Evolutionary conservation across 768 basidiomycete genomes (phyloP), one percentile per base, ranked within the genome.

Genomic region (Podaxis carcinomalis): DNA sequence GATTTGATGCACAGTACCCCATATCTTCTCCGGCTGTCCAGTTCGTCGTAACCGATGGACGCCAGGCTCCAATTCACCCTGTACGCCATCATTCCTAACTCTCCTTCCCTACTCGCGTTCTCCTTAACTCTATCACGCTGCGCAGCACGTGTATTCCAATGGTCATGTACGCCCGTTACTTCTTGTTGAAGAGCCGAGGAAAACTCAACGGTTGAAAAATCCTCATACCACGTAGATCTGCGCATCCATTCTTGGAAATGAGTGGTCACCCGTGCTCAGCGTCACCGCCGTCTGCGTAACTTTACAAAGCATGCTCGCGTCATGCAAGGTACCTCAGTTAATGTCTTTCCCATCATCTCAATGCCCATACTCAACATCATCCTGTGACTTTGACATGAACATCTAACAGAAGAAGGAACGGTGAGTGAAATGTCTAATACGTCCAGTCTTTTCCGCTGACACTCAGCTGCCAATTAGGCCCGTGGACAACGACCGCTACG

Each of bases 221-320:
- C 32, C 32, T 2, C 4, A 11, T 35, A n/a, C 23, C 14, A 19
- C 14, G 23, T 61, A 94, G 89, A 94, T 95, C 66, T 95, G 93
- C 68, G 92, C 90, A 7, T 93, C 90, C 13, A 93, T 95, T 59
- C 83, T 95, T 6, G 93, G 92, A 27, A 89, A 83, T 66, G 93
- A 93, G 65, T 94, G 92, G 92, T 92, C 90, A 9, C 93, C 92
- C 0, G 91, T 93, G n/a, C 74, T 93, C 64, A 92, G 88, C 63
- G 91, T 92, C 21, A 79, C 87, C 27, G 83, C 90, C 2, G 85
- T 94, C 46, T 93, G 91, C 67, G 83, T 93, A 16, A 94, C 93
- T 3, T 74, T 95, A 51, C 93, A 95, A 75, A 92, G 90, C 68
- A 95, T 95, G 93, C 80, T 95, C 60, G 93, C 92, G 23, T 92